These are phyloP conservation scores for Hygrocybe punicea DNA, from an alignment of 768 basidiomycete genomes.

Conservation along the genomic window DNA sequence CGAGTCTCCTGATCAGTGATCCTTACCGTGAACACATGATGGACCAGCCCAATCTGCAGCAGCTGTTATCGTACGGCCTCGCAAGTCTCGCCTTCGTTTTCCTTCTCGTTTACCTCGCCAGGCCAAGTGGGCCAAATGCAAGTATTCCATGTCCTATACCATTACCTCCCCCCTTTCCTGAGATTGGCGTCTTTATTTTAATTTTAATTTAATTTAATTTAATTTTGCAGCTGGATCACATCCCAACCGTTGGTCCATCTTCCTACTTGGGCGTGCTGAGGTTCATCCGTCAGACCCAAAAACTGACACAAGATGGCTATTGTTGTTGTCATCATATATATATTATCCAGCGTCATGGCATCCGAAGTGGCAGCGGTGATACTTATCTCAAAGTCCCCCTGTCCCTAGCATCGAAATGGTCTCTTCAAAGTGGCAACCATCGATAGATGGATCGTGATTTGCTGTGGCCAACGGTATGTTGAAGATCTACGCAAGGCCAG, in stretches of 20 bases:
- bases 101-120: too few relatives aligned
- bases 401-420: neutral
- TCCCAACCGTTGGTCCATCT: conserved; percentile 17
- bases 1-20: too few relatives aligned
- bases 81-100: too few relatives aligned
- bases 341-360: neutral
- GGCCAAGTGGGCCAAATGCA: too few relatives aligned
- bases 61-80: too few relatives aligned
- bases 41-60: too few relatives aligned
- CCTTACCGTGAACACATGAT: too few relatives aligned
- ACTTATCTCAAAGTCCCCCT: too few relatives aligned
- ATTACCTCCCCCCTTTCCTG: too few relatives aligned
- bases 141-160: too few relatives aligned
- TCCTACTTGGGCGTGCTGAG: conserved; percentile 18
- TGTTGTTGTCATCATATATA: neutral
- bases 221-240: conserved; percentile 9
- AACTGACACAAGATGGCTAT: conserved; percentile 19
- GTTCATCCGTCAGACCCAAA: conserved; percentile 8
- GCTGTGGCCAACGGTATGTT: conserved; percentile 23
- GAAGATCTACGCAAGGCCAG: conserved; percentile 36
- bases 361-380: too few relatives aligned
- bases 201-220: neutral
- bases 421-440: conserved; percentile 27
- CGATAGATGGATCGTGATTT: conserved; percentile 33
- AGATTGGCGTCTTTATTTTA: too few relatives aligned